Evolutionary conservation across 305 asterid genomes (phyloP), one percentile per base, ranked within the genome.

Genomic region (Withania somnifera): DNA sequence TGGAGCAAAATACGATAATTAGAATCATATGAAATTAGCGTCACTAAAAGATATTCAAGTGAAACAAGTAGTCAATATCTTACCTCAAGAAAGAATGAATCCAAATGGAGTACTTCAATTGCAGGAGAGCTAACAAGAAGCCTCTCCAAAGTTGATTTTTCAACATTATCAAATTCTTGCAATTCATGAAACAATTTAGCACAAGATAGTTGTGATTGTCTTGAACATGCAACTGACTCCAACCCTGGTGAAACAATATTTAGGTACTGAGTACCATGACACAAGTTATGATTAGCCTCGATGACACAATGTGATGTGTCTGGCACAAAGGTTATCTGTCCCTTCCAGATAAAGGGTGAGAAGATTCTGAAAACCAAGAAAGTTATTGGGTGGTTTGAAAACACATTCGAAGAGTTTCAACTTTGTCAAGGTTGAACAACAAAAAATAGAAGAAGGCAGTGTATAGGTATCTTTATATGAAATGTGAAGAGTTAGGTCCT

Each of bases 371-470:
- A 78, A 78, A 6, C 75, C 32, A 69, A 5, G 26, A n/a, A n/a
- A n/a, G n/a, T n/a, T n/a, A 63, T 5, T 10, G 9, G 73, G 47
- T 30, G 73, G 73, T 17, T 64, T 32, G 42, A 64, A 64, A 15
- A 14, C 9, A 34, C 78, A 56, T 0, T 13, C 42, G 6, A 22
- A 1, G 32, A 84, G 45, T 26, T 0, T 2, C 66, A 77, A 77
- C 42, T 30, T 6, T 11, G 45, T 34, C 28, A 84, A 58, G 10
- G 80, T 57, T 17, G 45, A 4, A 56, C 77, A 81, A 13, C 53
- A 51, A 47, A 84, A 84, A 28, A 84, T 0, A 15, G 28, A 67
- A n/a, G 69, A 11, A 47, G 81, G 85, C 22, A 84, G 19, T 57
- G 4, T 26, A 51, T 81, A 84, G 3, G 7, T 68, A 64, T 17